Conservation (phyloP, 768 basidiomycete genomes). For the Hypholoma fasciculare region DNA sequence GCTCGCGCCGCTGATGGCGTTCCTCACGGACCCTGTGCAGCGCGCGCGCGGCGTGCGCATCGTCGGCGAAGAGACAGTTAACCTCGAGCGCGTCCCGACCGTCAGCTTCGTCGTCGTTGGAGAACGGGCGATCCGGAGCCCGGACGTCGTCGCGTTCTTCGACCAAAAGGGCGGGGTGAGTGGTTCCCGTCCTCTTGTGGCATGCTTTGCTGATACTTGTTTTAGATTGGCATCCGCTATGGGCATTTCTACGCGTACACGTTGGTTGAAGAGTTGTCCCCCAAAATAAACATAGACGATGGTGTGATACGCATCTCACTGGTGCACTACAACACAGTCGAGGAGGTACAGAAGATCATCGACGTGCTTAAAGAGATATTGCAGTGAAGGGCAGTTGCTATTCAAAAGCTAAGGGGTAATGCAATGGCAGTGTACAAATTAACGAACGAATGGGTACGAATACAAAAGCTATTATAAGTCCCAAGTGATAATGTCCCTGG, state of each 20-base stretch:
- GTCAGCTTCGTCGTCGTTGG: slow-evolving; percentile 72
- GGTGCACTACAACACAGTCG: slow-evolving; percentile 78
- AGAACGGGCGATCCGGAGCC: slow-evolving; percentile 54
- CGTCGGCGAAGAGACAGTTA: slow-evolving; percentile 56
- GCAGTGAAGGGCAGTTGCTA: slow-evolving; percentile 1
- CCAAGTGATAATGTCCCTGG: background rate
- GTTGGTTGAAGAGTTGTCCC: slow-evolving; percentile 49
- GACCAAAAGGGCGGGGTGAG: slow-evolving; percentile 65
- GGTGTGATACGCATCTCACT: slow-evolving; percentile 75
- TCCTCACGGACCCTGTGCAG: slow-evolving; percentile 50
- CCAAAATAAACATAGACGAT: slow-evolving; percentile 59
- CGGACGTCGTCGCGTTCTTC: slow-evolving; percentile 62
- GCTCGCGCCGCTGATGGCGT: slow-evolving; percentile 52
- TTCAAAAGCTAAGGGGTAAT: no score
- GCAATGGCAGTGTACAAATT: background rate
- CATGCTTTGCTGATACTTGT: background rate
- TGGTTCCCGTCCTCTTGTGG: slow-evolving; percentile 11
- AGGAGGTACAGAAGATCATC: slow-evolving; percentile 66
- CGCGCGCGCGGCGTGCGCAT: slow-evolving; percentile 61
- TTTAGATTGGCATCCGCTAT: slow-evolving; percentile 75
- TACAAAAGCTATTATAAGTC: background rate
- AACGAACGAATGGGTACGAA: background rate
- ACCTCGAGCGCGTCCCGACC: slow-evolving; percentile 57
- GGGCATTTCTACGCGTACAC: slow-evolving; percentile 81
- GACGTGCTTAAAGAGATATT: slow-evolving; percentile 53